These are phyloP conservation scores for Pythium sukuiense DNA, from an alignment of 352 stramenopile genomes.

Conservation along the genomic window DNA sequence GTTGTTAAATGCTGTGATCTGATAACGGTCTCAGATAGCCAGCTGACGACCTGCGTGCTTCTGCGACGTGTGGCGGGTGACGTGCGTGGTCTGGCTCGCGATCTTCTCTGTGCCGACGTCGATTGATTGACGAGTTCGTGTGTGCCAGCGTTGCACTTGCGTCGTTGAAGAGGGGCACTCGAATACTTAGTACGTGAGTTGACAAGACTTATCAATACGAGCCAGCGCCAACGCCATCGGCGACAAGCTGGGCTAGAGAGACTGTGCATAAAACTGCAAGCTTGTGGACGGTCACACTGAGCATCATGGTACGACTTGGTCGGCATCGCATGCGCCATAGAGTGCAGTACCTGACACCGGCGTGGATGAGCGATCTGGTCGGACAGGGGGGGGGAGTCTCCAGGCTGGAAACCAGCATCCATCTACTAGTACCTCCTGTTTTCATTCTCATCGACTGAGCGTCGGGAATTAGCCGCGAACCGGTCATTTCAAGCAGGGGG, in stretches of 20 bases:
- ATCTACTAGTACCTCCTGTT: too few relatives aligned
- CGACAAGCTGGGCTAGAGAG: background rate
- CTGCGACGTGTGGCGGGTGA: background rate
- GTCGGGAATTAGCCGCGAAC: too few relatives aligned
- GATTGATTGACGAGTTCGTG: background rate
- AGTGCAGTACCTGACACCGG: too few relatives aligned
- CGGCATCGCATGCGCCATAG: too few relatives aligned
- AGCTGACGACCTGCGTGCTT: background rate
- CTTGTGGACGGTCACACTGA: too few relatives aligned
- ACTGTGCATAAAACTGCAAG: background rate
- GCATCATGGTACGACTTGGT: too few relatives aligned
- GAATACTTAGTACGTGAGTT: background rate
- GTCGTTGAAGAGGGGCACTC: background rate
- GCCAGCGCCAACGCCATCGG: background rate
- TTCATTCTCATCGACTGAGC: too few relatives aligned
- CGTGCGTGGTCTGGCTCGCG: background rate
- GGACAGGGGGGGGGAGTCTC: too few relatives aligned
- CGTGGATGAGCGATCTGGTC: too few relatives aligned
- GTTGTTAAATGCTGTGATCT: background rate
- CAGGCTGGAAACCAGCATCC: too few relatives aligned
- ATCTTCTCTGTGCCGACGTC: background rate
- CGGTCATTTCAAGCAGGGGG: too few relatives aligned
- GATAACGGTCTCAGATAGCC: background rate
- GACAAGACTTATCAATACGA: background rate
- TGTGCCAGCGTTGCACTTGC: background rate